phyloP scores from a whole-genome alignment of 164 flowering plant species.

The Macadamia integrifolia region DNA sequence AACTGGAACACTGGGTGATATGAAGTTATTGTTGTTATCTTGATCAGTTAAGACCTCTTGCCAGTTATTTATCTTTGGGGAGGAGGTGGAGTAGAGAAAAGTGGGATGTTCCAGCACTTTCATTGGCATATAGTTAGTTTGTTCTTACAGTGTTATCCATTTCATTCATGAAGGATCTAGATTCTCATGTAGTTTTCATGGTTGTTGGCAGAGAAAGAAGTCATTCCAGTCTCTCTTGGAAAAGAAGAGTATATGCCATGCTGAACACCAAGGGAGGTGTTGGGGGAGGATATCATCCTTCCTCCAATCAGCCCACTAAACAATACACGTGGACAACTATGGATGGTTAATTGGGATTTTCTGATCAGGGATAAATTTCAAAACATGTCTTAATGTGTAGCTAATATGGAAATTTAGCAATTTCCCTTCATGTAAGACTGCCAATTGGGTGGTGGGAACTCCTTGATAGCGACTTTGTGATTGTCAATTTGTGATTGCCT shows the following conservation, averaged over 20 bases:
- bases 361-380: neutral
- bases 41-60: neutral
- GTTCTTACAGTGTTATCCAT: neutral
- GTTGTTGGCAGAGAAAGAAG: neutral
- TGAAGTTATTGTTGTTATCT: neutral
- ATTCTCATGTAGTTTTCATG: neutral
- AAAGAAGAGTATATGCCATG: too few species aligned
- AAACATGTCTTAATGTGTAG: neutral
- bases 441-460: too few species aligned
- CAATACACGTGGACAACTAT: neutral
- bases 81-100: slow-evolving; percentile 1
- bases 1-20: neutral
- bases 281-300: neutral
- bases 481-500: too few species aligned
- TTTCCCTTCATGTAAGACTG: too few species aligned
- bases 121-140: neutral
- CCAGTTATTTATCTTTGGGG: slow-evolving; percentile 1
- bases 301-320: neutral
- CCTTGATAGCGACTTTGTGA: too few species aligned
- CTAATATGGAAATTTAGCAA: too few species aligned
- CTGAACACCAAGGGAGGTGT: neutral
- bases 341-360: neutral
- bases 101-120: slow-evolving; percentile 8
- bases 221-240: too few species aligned
- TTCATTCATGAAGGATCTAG: slow-evolving; percentile 18